Evolutionary conservation across 345 rosid genomes (phyloP).

Genomic region (Carallia pectinifolia): DNA sequence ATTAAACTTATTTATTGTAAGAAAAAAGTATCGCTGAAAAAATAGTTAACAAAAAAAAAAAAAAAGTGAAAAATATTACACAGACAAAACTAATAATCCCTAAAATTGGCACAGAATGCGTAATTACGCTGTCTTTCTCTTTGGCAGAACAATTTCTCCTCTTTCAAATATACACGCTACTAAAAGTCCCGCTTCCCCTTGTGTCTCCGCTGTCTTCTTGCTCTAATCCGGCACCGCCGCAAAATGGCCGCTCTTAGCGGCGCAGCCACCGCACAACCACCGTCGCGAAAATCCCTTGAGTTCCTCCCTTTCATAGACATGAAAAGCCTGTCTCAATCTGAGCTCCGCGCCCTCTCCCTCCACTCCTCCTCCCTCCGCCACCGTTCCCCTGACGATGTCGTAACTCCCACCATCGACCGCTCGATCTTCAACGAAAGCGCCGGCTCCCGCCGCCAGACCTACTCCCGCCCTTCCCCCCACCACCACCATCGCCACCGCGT

Average conservation of each 20-base stretch:
- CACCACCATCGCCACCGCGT: slow-evolving; percentile 63
- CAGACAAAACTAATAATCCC: not conserved
- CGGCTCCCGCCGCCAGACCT: slow-evolving; percentile 71
- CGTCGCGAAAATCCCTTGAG: slow-evolving; percentile 10
- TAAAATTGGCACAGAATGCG: no score
- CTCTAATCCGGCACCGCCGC: not conserved
- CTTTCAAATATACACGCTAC: no score
- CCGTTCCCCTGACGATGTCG: slow-evolving; percentile 23
- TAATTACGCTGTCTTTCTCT: no score
- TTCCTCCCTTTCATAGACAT: slow-evolving; percentile 47
- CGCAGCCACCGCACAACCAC: slow-evolving; percentile 3
- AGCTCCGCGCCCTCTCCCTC: slow-evolving; percentile 55
- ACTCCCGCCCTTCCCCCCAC: slow-evolving; percentile 45
- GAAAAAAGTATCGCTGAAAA: no score
- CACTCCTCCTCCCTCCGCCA: slow-evolving; percentile 37
- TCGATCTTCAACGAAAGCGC: slow-evolving; percentile 67
- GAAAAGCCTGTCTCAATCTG: slow-evolving; percentile 54
- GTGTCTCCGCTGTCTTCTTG: no score
- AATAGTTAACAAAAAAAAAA: not conserved
- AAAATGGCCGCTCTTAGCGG: slow-evolving; percentile 14
- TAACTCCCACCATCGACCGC: slow-evolving; percentile 51
- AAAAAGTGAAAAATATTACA: not conserved
- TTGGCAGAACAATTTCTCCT: no score
- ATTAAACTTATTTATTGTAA: no score
- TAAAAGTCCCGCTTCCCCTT: no score